Base-by-base conservation (phyloP, 2,329 filamentous ascomycete genomes). In the Penicillium fuscoglaucum region DNA sequence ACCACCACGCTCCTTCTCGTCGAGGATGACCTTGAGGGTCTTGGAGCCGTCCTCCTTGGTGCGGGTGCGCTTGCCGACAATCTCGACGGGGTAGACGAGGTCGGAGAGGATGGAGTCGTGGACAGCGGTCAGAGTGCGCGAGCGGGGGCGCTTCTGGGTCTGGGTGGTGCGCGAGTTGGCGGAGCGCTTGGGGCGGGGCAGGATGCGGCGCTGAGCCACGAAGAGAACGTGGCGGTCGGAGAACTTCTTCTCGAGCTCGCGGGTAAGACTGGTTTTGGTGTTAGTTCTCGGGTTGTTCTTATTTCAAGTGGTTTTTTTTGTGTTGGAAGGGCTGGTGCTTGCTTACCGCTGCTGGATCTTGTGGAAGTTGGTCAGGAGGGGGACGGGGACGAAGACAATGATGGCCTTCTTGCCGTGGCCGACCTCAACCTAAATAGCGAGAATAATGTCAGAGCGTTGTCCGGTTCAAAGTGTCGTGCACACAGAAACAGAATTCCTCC, bases 201-300 rank as follows among this genome's bases (percentile, higher is more conserved):
- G 87, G 77, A 99, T 99, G 82, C 95, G 95, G 87, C 95, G 95
- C 78, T 93, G 96, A 74, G 95, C 95, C 75, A 99, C 90, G 88
- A 99, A 92, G 81, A 99, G 86, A 81, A 99, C 95, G 83, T 99
- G 95, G 83, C 95, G 95, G 87, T 99, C 95, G 69, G 95, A 98
- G 91, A 99, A 99, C 87, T 99, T 99, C 92, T 99, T 99, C 90
- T 99, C 95, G 79, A 99, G 93, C 87, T 99, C 95, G 84, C 95
- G 95, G 82, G 95, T 99, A 79, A 99, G 89, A 79, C 93, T 98
- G 65, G 43, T 15, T 51, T 51, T 55, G 44, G 40, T 53, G 55
- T 64, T 59, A 66, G 50, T 57, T 39, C 12, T 31, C n/a, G 7
- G 15, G 21, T 21, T 10, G 17, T 35, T 59, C 43, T 60, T 49